Evolutionary conservation across 164 flowering plant species (phyloP).

Genomic region (Piper longum): DNA sequence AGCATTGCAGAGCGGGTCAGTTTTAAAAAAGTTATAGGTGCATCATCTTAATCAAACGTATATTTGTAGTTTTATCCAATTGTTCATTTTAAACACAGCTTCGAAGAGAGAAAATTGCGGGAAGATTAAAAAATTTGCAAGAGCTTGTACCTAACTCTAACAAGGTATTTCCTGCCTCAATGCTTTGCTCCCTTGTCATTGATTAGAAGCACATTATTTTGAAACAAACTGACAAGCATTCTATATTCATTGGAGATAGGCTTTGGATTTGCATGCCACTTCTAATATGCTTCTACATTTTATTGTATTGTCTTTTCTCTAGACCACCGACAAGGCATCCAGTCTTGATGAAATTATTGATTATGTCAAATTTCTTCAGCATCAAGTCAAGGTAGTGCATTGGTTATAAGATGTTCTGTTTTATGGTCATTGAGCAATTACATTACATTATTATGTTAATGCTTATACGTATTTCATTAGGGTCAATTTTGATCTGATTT

Average conservation of each 20-base stretch:
- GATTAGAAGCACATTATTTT: not conserved
- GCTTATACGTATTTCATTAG: not conserved
- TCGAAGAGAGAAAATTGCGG: conserved; percentile 54
- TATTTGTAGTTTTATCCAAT: too few relatives aligned
- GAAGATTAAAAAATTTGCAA: conserved; percentile 50
- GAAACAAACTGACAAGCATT: too few relatives aligned
- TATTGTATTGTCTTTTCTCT: too few relatives aligned
- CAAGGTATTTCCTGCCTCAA: conserved; percentile 23
- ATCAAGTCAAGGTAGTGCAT: conserved; percentile 25
- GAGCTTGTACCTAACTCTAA: conserved; percentile 51
- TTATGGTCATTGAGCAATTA: not conserved
- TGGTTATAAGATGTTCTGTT: too few relatives aligned
- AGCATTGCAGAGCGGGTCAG: conserved; percentile 57
- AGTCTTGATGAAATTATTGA: conserved; percentile 34
- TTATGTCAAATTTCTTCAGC: conserved; percentile 31
- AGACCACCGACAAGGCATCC: conserved; percentile 14
- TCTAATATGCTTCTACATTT: too few relatives aligned
- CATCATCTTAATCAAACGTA: too few relatives aligned
- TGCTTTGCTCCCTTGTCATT: not conserved
- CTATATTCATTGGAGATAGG: too few relatives aligned
- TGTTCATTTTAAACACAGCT: conserved; percentile 18
- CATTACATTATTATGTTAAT: not conserved
- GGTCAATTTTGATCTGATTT: not conserved
- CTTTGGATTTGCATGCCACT: too few relatives aligned
- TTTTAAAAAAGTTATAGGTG: not conserved